A percentile compares a stretch with the other conserved stretches of the same genome.
Conservation (phyloP, 176 grass and related monocot species). For the Cenchrus fungigraminus region DNA sequence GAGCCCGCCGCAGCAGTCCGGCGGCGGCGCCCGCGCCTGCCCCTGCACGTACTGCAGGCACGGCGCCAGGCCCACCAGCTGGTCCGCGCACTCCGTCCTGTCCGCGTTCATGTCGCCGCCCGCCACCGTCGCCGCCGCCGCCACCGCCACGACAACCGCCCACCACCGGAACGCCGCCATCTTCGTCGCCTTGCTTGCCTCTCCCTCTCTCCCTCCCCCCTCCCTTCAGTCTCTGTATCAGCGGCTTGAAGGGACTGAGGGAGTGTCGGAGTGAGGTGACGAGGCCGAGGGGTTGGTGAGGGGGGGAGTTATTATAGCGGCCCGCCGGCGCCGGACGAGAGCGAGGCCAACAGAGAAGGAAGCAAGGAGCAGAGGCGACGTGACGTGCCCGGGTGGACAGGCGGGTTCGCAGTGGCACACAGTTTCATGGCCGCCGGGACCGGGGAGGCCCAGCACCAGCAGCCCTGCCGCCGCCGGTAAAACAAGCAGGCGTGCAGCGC, state of each 20-base stretch:
- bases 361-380: not conserved
- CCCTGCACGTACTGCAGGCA: slow-evolving; percentile 93
- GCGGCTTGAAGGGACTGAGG: not conserved
- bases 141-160: not conserved
- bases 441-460: not conserved
- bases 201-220: not conserved
- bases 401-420: slow-evolving; percentile 30
- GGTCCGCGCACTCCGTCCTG: slow-evolving; percentile 72
- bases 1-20: slow-evolving; percentile 90
- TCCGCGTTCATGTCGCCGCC: slow-evolving; percentile 64
- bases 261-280: not conserved
- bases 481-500: not conserved
- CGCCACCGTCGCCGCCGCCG: not conserved
- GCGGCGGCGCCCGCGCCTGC: slow-evolving; percentile 58
- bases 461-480: not conserved
- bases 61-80: slow-evolving; percentile 73
- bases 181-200: too few species aligned
- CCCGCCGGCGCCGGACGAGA: too few species aligned
- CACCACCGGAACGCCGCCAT: not conserved
- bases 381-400: slow-evolving; percentile 7
- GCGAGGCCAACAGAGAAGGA: not conserved
- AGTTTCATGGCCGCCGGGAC: slow-evolving; percentile 11
- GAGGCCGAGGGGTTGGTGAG: slow-evolving; percentile 1
- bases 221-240: not conserved
- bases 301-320: slow-evolving; percentile 24